Conservation (phyloP, 1,284 basidiomycete genomes). For the Inonotus obliquus region DNA sequence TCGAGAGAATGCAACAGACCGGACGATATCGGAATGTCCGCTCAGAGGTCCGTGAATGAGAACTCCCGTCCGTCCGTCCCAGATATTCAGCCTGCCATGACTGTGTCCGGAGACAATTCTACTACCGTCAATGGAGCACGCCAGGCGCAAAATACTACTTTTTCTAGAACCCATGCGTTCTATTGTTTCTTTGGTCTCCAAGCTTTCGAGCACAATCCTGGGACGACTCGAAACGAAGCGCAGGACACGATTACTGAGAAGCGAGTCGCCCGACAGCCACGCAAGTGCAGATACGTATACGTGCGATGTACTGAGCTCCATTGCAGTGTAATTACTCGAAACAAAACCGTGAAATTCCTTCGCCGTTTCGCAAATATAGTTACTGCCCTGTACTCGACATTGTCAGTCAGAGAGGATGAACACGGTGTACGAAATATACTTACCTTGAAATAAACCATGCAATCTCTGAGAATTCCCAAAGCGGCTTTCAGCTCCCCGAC, state of each 20-base stretch:
- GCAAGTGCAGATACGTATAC: neutral
- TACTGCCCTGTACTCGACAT: neutral
- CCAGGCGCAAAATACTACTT: neutral
- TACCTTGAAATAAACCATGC: neutral
- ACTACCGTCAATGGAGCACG: neutral
- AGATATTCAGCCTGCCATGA: too few species aligned
- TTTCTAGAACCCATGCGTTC: neutral
- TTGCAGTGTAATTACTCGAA: neutral
- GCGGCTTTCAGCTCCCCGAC: neutral
- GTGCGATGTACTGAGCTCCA: neutral
- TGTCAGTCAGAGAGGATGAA: neutral
- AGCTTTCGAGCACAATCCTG: neutral
- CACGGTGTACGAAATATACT: neutral
- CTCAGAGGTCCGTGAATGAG: too few species aligned
- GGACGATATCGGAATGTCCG: too few species aligned
- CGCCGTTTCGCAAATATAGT: neutral
- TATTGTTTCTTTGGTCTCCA: neutral
- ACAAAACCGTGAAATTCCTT: neutral
- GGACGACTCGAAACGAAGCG: neutral
- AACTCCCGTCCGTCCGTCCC: too few species aligned
- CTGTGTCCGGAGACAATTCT: neutral
- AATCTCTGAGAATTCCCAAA: neutral
- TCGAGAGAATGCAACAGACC: too few species aligned
- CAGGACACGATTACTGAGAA: neutral
- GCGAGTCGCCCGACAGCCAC: neutral